phyloP scores from a whole-genome alignment of 78 protist genomes.

The Dictyostelium capitatum region DNA sequence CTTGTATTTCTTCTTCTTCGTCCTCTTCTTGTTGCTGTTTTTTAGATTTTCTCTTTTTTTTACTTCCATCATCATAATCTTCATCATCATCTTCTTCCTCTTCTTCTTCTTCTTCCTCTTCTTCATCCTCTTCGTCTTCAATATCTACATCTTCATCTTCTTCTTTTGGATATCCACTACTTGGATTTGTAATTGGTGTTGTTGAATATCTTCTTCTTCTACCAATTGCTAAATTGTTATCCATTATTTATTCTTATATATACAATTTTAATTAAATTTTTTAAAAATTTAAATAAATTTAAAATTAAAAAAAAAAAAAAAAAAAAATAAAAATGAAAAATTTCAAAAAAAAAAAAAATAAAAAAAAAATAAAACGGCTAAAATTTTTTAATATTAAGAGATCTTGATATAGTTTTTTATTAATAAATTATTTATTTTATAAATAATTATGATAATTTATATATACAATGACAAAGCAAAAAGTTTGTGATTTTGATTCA shows the following conservation, averaged over 20 bases:
- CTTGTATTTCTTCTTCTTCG: constrained; percentile 5
- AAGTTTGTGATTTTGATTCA: no score
- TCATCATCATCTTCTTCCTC: constrained; percentile 20
- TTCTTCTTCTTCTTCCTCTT: constrained; percentile 34
- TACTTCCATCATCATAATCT: neutral
- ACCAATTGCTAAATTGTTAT: neutral
- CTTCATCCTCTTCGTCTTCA: neutral
- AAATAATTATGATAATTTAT: no score
- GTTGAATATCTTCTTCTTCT: constrained; percentile 8
- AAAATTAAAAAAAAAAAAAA: neutral
- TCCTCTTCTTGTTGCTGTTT: neutral
- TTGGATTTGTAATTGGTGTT: neutral
- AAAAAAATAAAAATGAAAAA: neutral
- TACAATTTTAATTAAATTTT: neutral
- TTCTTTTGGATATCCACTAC: neutral
- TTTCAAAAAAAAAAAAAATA: neutral
- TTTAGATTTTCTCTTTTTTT: neutral
- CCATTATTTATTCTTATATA: neutral
- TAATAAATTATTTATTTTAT: no score
- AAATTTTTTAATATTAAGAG: no score
- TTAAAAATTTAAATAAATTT: neutral
- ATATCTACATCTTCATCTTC: constrained; percentile 12
- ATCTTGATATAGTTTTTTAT: no score
- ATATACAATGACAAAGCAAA: no score
- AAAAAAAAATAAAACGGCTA: no score